Base-by-base conservation (phyloP, 1,284 basidiomycete genomes). In the Inonotus hispidus region DNA sequence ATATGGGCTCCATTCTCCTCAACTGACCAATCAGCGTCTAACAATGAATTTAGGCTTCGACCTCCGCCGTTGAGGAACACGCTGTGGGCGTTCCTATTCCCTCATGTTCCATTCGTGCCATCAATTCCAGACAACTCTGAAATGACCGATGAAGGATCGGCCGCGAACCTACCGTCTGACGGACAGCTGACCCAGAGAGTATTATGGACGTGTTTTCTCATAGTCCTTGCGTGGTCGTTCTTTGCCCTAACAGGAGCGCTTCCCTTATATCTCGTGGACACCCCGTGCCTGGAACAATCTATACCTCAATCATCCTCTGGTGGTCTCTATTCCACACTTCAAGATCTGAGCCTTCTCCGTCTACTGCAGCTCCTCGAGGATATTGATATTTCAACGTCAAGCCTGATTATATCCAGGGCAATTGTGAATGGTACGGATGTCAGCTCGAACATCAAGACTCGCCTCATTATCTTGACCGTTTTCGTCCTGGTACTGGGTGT, bases 281-380 rank as follows among this genome's bases (percentile, higher is more conserved):
- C 79, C 0, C 88, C 90, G 1, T 92, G 90, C 71, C 72, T 90
- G 35, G 81, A 80, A 2, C 67, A 82, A 19, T 80, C 82, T 0
- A 75, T 79, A 4, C 71, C 76, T 0, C 66, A 74, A 0, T 74
- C 81, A 8, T 66, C 68, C 5, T 85, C 79, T 62, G 78, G 77
- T 25, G 90, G 90, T 1, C 76, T 78, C 3, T 84, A 83, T 62
- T 88, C 88, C 1, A 82, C 81, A 0, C 73, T 92, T 16, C 83
- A 88, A 60, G 89, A 93, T 68, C 79, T 93, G 55, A 89, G 86
- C 61, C 71, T 93, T 19, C 71, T 91, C 23, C 82, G 90, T 2
- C 78, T 93, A 3, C 72, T 93, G 43, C 79, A 83, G 37, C 71
- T 87, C 14, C 73, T 90, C 43, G 83, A 89, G 66, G 75, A 77